Evolutionary conservation across 106 monocot species (phyloP).

Genomic region (Dactylorhiza incarnata): DNA sequence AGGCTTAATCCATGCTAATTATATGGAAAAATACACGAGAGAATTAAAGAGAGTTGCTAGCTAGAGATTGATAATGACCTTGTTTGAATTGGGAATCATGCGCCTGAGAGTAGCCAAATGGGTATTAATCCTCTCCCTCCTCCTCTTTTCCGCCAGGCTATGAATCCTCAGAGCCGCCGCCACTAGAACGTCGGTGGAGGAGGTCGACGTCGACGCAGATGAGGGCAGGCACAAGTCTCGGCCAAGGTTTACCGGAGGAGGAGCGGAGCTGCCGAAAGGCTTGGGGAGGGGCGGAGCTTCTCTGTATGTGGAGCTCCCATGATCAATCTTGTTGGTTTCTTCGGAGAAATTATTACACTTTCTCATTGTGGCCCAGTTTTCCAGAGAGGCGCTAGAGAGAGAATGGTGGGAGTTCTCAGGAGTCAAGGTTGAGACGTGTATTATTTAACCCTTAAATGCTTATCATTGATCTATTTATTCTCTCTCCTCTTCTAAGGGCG

Average conservation of each 20-base stretch:
- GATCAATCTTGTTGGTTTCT: background rate
- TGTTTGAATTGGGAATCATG: conserved; percentile 35
- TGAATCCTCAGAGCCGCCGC: conserved; percentile 17
- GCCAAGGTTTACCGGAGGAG: background rate
- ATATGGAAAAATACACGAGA: background rate
- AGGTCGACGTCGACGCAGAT: background rate
- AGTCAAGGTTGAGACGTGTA: too few relatives aligned
- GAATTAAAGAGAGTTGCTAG: background rate
- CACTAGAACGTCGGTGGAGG: conserved; percentile 2
- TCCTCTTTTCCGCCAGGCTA: conserved; percentile 38
- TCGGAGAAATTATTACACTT: background rate
- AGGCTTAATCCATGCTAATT: background rate
- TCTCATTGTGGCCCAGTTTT: background rate
- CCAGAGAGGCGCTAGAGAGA: background rate
- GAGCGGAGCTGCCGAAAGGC: conserved; percentile 1
- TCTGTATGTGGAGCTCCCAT: background rate
- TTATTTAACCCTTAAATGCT: too few relatives aligned
- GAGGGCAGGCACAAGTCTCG: background rate
- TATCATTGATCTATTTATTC: too few relatives aligned
- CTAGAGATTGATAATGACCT: conserved; percentile 12
- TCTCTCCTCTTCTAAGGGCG: too few relatives aligned
- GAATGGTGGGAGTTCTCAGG: background rate
- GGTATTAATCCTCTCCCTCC: conserved; percentile 41
- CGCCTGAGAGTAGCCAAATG: conserved; percentile 41
- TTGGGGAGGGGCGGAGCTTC: background rate